These are phyloP conservation scores for Metschnikowia colocasiae DNA, from an alignment of 805 yeast species.

Conservation along the genomic window DNA sequence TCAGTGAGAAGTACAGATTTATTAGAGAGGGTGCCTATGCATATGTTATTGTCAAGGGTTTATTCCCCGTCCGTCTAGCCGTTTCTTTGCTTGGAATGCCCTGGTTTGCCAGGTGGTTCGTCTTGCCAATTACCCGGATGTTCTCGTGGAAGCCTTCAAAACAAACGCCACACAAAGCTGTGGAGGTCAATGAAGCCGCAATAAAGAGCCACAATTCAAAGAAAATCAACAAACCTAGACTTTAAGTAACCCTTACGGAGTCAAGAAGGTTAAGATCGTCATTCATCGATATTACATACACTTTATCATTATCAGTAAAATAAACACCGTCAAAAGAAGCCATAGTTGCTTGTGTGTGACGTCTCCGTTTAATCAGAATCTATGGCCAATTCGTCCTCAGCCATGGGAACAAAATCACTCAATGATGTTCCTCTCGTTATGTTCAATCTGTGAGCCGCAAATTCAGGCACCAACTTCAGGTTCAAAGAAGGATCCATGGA, in stretches of 20 bases:
- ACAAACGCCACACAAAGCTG: not conserved
- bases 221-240: constrained; percentile 34
- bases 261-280: not conserved
- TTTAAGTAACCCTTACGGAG: constrained; percentile 15
- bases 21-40: constrained; percentile 74
- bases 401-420: constrained; percentile 38
- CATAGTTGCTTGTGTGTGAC: not conserved
- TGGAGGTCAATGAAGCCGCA: constrained; percentile 8
- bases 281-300: constrained; percentile 3
- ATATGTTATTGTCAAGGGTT: constrained; percentile 61
- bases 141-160: constrained; percentile 8
- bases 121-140: constrained; percentile 41
- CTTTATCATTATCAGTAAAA: not conserved
- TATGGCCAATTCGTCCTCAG: constrained; percentile 24
- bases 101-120: constrained; percentile 49
- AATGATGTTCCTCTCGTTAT: constrained; percentile 24
- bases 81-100: constrained; percentile 54
- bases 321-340: not conserved
- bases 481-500: constrained; percentile 42
- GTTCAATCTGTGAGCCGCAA: constrained; percentile 27
- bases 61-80: constrained; percentile 52
- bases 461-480: constrained; percentile 41
- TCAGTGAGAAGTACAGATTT: constrained; percentile 51
- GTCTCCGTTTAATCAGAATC: constrained; percentile 26
- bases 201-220: constrained; percentile 16